Percentiles rank a stretch among this genome's conserved stretches.
Conservation (phyloP, 768 basidiomycete species). For the Suillus brevipes region DNA sequence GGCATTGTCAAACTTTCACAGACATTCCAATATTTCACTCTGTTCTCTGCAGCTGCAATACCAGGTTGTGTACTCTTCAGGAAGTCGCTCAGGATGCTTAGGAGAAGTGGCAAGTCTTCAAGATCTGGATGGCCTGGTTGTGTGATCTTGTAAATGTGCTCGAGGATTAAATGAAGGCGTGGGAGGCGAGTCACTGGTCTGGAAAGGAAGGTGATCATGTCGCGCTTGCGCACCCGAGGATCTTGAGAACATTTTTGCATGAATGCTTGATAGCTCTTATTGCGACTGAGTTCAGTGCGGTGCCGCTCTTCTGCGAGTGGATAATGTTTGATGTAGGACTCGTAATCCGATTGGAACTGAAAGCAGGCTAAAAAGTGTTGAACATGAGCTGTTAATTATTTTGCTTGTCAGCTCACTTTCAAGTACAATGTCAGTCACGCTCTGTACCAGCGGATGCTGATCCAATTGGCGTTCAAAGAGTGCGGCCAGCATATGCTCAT, state of each 20-base stretch:
- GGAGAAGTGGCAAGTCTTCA: constrained; percentile 71
- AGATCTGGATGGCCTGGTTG: constrained; percentile 77
- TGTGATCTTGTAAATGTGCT: constrained; percentile 66
- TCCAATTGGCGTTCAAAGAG: constrained; percentile 83
- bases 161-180: constrained; percentile 71
- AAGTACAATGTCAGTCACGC: constrained; percentile 83
- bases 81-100: constrained; percentile 65
- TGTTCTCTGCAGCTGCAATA: constrained; percentile 86
- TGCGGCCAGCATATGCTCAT: constrained; percentile 64
- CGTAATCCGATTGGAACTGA: constrained; percentile 65
- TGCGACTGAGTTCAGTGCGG: constrained; percentile 70
- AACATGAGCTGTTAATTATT: constrained; percentile 15
- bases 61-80: constrained; percentile 89
- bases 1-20: constrained; percentile 74
- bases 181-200: constrained; percentile 89
- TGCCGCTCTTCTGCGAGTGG: constrained; percentile 83
- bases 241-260: constrained; percentile 62
- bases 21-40: constrained; percentile 84
- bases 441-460: constrained; percentile 80
- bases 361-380: constrained; percentile 31
- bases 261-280: constrained; percentile 66
- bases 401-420: constrained; percentile 51
- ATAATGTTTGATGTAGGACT: constrained; percentile 85
- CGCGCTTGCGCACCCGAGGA: constrained; percentile 69
- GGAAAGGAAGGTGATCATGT: constrained; percentile 79